Conservation (phyloP, 2,329 filamentous ascomycete species). For the Sphaceloma murrayae region DNA sequence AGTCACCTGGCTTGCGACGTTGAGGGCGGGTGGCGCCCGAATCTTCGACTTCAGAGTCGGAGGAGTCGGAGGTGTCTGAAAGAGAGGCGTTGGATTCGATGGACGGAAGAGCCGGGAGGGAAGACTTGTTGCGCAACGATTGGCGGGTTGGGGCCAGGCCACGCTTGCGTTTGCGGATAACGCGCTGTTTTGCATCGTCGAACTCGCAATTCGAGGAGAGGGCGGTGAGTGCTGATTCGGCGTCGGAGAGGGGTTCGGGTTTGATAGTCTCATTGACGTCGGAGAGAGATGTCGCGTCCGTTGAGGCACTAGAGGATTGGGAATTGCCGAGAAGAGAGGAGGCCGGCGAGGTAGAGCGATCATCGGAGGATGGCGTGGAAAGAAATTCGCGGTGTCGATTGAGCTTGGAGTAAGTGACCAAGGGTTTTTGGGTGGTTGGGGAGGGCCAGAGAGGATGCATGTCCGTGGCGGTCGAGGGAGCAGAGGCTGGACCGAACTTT, state of each 20-base stretch:
- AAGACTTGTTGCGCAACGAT: constrained; percentile 18
- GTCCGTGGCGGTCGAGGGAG: neutral
- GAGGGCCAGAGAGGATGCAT: neutral
- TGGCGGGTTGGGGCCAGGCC: constrained; percentile 18
- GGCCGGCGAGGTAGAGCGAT: constrained; percentile 17
- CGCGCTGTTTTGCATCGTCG: constrained; percentile 30
- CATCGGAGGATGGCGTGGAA: constrained; percentile 13
- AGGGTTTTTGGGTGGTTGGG: neutral
- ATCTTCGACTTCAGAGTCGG: constrained; percentile 19
- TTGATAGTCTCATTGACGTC: constrained; percentile 14
- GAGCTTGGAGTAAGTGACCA: constrained; percentile 6
- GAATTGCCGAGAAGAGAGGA: constrained; percentile 18
- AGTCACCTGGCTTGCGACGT: constrained; percentile 44
- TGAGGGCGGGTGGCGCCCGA: constrained; percentile 20
- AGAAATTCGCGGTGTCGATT: constrained; percentile 6
- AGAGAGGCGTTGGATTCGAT: constrained; percentile 22
- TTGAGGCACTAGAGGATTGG: constrained; percentile 16
- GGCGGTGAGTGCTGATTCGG: constrained; percentile 32
- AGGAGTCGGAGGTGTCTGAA: neutral
- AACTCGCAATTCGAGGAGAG: constrained; percentile 32
- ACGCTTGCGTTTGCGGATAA: constrained; percentile 29
- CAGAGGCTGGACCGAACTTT: neutral
- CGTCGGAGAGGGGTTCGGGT: constrained; percentile 10
- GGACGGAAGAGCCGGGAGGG: constrained; percentile 21
- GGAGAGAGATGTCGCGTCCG: constrained; percentile 19